phyloP scores from a whole-genome alignment of 768 basidiomycete species.

The Podaxis sp. region DNA sequence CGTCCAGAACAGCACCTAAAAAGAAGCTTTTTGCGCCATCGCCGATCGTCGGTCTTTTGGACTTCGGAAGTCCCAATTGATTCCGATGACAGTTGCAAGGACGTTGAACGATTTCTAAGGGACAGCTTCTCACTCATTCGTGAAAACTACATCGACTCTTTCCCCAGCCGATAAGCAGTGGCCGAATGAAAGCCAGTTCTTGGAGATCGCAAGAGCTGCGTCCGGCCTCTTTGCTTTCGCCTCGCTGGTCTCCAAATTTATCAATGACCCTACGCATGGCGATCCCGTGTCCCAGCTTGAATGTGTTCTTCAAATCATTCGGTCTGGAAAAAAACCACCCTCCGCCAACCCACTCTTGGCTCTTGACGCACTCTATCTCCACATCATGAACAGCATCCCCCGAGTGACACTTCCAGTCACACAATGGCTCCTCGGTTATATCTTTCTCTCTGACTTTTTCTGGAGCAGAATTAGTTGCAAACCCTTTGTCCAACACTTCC shows the following conservation, averaged over 20 bases:
- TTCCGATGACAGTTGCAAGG: background rate
- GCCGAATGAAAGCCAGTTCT: background rate
- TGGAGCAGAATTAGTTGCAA: no score
- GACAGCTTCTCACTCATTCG: background rate
- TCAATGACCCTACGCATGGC: background rate
- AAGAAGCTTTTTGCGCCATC: background rate
- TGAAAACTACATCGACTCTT: background rate
- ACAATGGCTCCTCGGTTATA: background rate
- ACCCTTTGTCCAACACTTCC: no score
- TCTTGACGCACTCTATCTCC: background rate
- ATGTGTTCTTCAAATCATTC: background rate
- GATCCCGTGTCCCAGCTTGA: background rate
- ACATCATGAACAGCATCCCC: background rate
- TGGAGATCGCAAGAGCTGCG: background rate
- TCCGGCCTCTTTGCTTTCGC: background rate
- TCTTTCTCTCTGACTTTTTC: no score
- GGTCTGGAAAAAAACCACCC: background rate
- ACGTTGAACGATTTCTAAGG: background rate
- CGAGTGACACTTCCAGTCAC: background rate
- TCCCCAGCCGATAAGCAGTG: background rate
- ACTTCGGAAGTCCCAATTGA: background rate
- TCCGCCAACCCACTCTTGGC: background rate
- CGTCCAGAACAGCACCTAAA: background rate
- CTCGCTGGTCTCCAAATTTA: background rate
- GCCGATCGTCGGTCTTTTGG: background rate